A percentile compares a stretch with the other conserved stretches of the same genome.
phyloP scores from a whole-genome alignment of 208 protist species.

The Leishmania martiniquensis region DNA sequence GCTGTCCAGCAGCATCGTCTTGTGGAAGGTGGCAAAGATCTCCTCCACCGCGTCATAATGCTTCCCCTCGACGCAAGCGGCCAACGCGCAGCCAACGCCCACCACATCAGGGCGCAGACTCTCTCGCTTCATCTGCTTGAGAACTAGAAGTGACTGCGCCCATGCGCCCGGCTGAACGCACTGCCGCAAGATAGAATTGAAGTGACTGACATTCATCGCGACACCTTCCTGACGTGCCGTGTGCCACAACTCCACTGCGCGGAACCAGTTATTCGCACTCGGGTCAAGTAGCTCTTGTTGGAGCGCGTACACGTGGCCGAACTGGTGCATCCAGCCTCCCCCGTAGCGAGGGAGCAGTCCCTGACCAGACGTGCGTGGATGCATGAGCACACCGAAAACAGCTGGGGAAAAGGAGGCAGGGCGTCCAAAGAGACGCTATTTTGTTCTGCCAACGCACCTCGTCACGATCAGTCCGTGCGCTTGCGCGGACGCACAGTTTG shows the following conservation, averaged over 20 bases:
- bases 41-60: constrained; percentile 46
- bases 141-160: constrained; percentile 59
- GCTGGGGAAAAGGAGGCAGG: neutral
- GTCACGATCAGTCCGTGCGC: neutral
- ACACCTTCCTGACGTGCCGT: constrained; percentile 81
- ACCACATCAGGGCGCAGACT: constrained; percentile 73
- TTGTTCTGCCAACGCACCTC: neutral
- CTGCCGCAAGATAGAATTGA: constrained; percentile 78
- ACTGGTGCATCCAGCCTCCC: constrained; percentile 93
- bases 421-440: neutral
- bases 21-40: constrained; percentile 51
- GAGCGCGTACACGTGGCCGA: constrained; percentile 88
- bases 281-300: constrained; percentile 85
- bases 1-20: constrained; percentile 77
- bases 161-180: constrained; percentile 70
- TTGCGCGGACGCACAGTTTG: neutral
- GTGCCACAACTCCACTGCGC: constrained; percentile 85
- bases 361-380: constrained; percentile 64
- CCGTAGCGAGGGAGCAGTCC: constrained; percentile 78
- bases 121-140: constrained; percentile 72
- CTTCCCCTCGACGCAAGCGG: constrained; percentile 57
- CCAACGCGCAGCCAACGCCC: constrained; percentile 64
- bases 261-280: constrained; percentile 77
- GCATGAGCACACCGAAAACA: constrained; percentile 35
- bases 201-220: constrained; percentile 75